Evolutionary conservation across 2,329 filamentous ascomycete species (phyloP).

Genomic region (Lachnellula hyalina): DNA sequence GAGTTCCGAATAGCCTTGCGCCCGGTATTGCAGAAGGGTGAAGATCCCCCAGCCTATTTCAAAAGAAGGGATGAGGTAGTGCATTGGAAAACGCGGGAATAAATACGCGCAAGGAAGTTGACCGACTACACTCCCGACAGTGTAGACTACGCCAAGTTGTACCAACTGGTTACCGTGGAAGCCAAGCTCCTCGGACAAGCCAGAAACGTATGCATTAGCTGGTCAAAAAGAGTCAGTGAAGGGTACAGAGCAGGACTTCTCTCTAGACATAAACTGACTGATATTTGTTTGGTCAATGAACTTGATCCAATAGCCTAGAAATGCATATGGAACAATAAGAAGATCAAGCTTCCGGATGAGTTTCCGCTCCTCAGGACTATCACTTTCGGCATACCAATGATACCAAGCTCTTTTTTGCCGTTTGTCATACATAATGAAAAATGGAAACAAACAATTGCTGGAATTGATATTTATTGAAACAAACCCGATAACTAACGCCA

Average conservation of each 20-base stretch:
- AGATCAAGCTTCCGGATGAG: conserved; percentile 52
- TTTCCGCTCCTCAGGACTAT: conserved; percentile 44
- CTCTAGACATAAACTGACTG: conserved; percentile 1
- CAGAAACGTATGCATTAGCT: conserved; percentile 30
- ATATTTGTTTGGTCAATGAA: conserved; percentile 24
- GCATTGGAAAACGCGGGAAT: conserved; percentile 28
- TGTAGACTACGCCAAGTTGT: conserved; percentile 22
- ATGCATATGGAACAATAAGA: conserved; percentile 50
- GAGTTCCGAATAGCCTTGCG: conserved; percentile 43
- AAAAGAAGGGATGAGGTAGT: conserved; percentile 22
- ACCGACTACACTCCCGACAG: conserved; percentile 22
- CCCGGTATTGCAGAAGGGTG: conserved; percentile 29
- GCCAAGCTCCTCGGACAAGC: conserved; percentile 36
- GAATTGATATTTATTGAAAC: no score
- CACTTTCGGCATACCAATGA: conserved; percentile 45
- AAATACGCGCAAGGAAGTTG: conserved; percentile 25
- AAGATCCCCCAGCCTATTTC: conserved; percentile 26
- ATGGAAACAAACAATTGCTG: no score
- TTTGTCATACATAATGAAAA: conserved; percentile 8
- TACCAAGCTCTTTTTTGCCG: conserved; percentile 18
- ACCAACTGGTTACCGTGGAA: conserved; percentile 48
- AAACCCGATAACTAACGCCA: no score
- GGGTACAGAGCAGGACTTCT: neutral
- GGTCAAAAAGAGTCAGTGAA: conserved; percentile 9
- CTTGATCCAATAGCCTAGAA: conserved; percentile 47